Evolutionary conservation across 306 rosid species (phyloP), one percentile per base, ranked within the genome.

Genomic region (Ceratonia siliqua): DNA sequence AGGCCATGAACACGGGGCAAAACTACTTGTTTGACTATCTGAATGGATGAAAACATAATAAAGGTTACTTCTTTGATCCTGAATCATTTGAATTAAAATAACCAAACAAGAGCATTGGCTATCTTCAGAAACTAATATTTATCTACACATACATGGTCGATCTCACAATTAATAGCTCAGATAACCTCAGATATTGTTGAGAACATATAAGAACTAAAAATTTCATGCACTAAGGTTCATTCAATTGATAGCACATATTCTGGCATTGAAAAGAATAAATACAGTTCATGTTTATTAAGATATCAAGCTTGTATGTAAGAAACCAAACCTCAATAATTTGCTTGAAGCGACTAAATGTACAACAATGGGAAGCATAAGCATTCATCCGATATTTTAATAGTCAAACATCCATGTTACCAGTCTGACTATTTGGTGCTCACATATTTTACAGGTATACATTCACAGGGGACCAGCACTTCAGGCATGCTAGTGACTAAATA

Each of bases 1-100:
- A 92, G 76, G 69, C 92, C 93, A 80, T 95, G 99, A 79, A 95
- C 87, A 73, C 99, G 99, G 64, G 99, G 99, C 75, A 95, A 89
- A 82, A 95, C 70, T 79, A 84, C 84, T 82, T 92, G 96, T 69
- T 92, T 92, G 82, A 90, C 96, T 52, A 95, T 80, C 99, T 95
- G 92, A 63, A 77, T 65, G 74, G 49, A 59, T 55, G 46, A 73
- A 55, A 68, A 85, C 45, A 48, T 32, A 53, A 66, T 46, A 25
- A 76, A 36, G 39, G 41, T 69, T 65, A 35, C 17, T 32, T 50
- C 56, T 64, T 66, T 68, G 32, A 38, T 32, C 61, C 18, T 48
- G 69, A 66, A 82, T 74, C 24, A 80, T 49, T 61, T 24, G 30
- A 81, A 43, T 12, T 11, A 39, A 64, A 78, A 33, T 8, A 46